A percentile compares a stretch with the other conserved stretches of the same genome.
phyloP scores from a whole-genome alignment of 1,284 basidiomycete species.

The Apiotrichum porosum region DNA sequence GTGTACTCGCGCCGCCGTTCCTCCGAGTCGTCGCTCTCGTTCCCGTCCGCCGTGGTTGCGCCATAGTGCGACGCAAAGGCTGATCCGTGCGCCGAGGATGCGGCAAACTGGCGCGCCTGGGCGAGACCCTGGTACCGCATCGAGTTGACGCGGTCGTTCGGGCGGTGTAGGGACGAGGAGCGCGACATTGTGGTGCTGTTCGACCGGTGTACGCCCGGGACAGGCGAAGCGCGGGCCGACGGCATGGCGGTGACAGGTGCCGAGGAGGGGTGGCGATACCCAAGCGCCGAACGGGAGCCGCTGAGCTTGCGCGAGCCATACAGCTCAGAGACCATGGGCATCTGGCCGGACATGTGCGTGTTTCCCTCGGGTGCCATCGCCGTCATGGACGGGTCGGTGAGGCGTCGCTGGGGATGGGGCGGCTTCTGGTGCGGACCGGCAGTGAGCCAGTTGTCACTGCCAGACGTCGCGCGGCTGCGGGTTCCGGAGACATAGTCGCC shows the following conservation, averaged over 20 bases:
- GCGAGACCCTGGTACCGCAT: constrained; percentile 10
- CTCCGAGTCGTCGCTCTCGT: constrained; percentile 34
- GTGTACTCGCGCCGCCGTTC: constrained; percentile 20
- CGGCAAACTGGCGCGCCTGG: constrained; percentile 2
- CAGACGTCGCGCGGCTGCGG: neutral
- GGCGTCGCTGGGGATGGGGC: constrained; percentile 1
- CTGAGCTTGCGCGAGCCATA: neutral
- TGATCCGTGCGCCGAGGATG: neutral
- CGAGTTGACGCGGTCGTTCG: neutral
- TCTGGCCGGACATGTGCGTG: constrained; percentile 23
- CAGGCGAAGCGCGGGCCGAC: neutral
- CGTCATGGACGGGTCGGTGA: constrained; percentile 4
- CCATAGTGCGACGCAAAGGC: too few relatives aligned
- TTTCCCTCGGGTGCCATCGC: constrained; percentile 11
- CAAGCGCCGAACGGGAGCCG: neutral
- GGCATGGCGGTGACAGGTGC: neutral
- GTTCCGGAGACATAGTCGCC: neutral
- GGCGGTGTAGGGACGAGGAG: constrained; percentile 1
- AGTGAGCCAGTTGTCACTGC: constrained; percentile 22
- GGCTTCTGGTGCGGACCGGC: constrained; percentile 10
- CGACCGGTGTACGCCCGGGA: neutral
- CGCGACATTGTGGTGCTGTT: neutral
- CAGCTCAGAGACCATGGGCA: constrained; percentile 17
- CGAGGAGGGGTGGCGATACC: neutral
- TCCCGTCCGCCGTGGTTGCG: constrained; percentile 1